Evolutionary conservation across 2,329 filamentous ascomycete species (phyloP), one percentile per base, ranked within the genome.

Genomic region (Helotiales sp.): DNA sequence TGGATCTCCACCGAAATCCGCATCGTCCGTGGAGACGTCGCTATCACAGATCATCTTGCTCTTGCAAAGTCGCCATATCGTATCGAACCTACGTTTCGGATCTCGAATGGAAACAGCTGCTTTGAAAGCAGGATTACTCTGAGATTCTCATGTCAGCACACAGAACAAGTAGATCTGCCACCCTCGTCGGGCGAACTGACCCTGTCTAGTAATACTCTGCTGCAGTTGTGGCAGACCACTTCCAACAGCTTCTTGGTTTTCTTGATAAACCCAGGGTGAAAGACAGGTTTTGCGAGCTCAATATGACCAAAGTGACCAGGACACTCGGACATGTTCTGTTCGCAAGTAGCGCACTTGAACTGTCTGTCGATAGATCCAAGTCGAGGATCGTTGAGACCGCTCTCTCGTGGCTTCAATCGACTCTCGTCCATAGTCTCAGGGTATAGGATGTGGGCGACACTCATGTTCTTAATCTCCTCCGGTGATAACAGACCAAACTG

Each of bases 401-500:
- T 88, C 62, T 95, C 89, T 67, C 95, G 91, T 64, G 95, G 95
- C 73, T 91, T 91, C 66, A 90, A 88, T 71, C 93, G 90, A 75
- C 89, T 89, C 76, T 99, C 95, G 72, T 99, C 95, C 95, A 99
- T 97, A 27, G 95, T 98, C 80, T 99, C 95, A n/a, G 95, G 93
- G 73, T 97, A 98, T 74, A 95, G 84, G 73, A 99, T 93, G 74
- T 96, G 91, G 68, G 88, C 90, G 63, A 98, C 93, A 77, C 93
- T 97, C 91, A 98, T 96, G 71, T 89, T 93, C 81, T 99, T 98
- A 77, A 98, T 96, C 80, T 99, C 96, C 75, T 99, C 95, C 25
- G 95, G 95, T 33, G 95, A 96, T 76, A 99, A 85, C 73, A 99
- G 85, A 72, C 95, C 95, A 73, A 99, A 99, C 81, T 99, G 96